Conservation (phyloP, 2,329 filamentous ascomycete species). For the Pseudogymnoascus sp. region DNA sequence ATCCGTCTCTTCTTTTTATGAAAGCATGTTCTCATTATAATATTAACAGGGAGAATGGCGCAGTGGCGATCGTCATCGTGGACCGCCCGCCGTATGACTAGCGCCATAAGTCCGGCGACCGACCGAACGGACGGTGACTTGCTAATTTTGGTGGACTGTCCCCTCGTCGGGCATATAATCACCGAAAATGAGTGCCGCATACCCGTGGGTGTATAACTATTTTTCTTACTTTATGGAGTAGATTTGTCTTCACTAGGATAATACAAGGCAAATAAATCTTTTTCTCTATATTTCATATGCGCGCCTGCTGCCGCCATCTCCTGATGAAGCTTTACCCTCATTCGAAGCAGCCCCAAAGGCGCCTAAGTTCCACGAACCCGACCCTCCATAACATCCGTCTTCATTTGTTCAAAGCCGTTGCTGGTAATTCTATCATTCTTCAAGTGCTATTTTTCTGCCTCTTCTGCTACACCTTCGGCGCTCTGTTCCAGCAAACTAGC, state of each 20-base stretch:
- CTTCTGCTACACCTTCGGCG: constrained; percentile 30
- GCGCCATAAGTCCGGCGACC: too few relatives aligned
- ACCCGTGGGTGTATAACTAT: too few relatives aligned
- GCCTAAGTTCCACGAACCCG: constrained; percentile 13
- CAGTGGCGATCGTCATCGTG: too few relatives aligned
- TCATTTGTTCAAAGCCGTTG: constrained; percentile 16
- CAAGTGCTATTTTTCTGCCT: constrained; percentile 21
- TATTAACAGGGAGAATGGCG: too few relatives aligned
- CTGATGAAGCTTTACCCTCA: not conserved
- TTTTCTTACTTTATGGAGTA: not conserved
- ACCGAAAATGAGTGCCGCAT: too few relatives aligned
- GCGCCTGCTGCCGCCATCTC: not conserved
- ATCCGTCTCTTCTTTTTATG: too few relatives aligned
- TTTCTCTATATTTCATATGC: not conserved
- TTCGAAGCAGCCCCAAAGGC: constrained; percentile 11
- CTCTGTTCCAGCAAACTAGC: constrained; percentile 22
- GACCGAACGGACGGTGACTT: too few relatives aligned
- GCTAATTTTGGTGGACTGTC: not conserved
- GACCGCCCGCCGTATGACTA: too few relatives aligned
- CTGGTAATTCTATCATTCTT: constrained; percentile 17
- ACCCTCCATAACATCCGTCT: constrained; percentile 7
- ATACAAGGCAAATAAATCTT: not conserved
- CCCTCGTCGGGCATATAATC: not conserved
- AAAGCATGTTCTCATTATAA: too few relatives aligned
- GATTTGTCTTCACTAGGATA: not conserved